A percentile compares a stretch with the other conserved stretches of the same genome.
Evolutionary conservation across 2,329 filamentous ascomycete species (phyloP).

Genomic region (Helminthosporium solani): DNA sequence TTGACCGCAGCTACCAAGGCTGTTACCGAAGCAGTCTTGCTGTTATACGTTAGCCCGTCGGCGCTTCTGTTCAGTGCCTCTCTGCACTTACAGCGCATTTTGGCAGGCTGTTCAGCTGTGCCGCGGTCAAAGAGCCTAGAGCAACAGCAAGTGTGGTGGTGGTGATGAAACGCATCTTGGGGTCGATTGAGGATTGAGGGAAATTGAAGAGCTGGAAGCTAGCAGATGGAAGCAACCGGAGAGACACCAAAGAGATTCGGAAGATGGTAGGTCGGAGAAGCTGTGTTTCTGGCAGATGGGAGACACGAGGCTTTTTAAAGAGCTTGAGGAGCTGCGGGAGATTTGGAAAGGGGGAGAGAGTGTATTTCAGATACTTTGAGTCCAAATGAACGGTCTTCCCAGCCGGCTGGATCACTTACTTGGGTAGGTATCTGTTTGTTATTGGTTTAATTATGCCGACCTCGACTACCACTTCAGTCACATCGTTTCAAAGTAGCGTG

Average conservation of each 20-base stretch:
- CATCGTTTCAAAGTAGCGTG: neutral
- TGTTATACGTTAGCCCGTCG: constrained; percentile 9
- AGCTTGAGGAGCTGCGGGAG: neutral
- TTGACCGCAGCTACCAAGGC: constrained; percentile 40
- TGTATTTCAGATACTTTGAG: neutral
- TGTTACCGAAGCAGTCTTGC: constrained; percentile 40
- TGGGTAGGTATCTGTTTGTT: neutral
- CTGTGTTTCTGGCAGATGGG: neutral
- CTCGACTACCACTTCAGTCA: neutral
- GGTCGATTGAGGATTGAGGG: no score
- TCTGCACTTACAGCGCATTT: constrained; percentile 27
- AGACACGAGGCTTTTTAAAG: neutral
- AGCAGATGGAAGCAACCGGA: neutral
- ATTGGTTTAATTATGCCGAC: no score
- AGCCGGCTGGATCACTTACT: neutral
- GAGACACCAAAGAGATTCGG: neutral
- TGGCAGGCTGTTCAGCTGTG: constrained; percentile 25
- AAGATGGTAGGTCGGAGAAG: neutral
- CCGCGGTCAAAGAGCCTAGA: constrained; percentile 22
- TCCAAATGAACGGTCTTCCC: neutral
- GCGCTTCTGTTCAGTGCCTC: neutral
- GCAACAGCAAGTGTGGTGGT: constrained; percentile 18
- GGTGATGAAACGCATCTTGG: constrained; percentile 26
- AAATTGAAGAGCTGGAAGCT: neutral
- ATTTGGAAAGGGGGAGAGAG: neutral